These are phyloP conservation scores for Auriscalpium microsporum DNA, from an alignment of 768 basidiomycete species.

Conservation along the genomic window DNA sequence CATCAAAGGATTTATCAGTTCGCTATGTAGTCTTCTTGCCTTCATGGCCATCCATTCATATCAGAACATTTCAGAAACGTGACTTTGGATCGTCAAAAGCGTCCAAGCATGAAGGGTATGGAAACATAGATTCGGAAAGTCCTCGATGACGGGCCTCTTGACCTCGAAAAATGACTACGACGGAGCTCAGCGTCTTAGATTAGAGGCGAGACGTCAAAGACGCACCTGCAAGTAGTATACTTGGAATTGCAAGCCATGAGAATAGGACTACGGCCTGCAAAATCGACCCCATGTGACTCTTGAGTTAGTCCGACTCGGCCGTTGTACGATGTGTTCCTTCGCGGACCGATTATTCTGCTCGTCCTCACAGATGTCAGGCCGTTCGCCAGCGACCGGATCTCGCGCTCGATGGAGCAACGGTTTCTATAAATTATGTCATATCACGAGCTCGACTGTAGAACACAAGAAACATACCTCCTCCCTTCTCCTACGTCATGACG, in stretches of 20 bases:
- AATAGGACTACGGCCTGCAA: slow-evolving; percentile 82
- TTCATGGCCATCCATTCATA: no score
- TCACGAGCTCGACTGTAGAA: not conserved
- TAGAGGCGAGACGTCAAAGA: not conserved
- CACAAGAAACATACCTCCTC: slow-evolving; percentile 67
- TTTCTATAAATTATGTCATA: slow-evolving; percentile 36
- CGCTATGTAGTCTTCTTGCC: no score
- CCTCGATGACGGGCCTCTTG: slow-evolving; percentile 74
- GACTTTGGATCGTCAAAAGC: not conserved
- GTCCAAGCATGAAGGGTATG: no score
- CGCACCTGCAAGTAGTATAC: slow-evolving; percentile 90
- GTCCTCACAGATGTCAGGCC: slow-evolving; percentile 84
- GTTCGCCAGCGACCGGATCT: slow-evolving; percentile 78
- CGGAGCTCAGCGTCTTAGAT: slow-evolving; percentile 10
- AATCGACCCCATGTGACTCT: slow-evolving; percentile 98
- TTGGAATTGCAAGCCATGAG: slow-evolving; percentile 88
- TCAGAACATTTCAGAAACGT: not conserved
- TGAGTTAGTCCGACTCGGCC: slow-evolving; percentile 80
- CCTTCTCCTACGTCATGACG: slow-evolving; percentile 71
- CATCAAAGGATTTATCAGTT: no score
- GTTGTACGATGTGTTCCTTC: slow-evolving; percentile 93
- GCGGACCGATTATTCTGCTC: slow-evolving; percentile 99
- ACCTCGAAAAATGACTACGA: slow-evolving; percentile 82
- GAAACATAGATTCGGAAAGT: not conserved
- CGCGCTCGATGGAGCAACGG: slow-evolving; percentile 90